Conservation (phyloP, 768 basidiomycete genomes). For the Amanita muscaria region DNA sequence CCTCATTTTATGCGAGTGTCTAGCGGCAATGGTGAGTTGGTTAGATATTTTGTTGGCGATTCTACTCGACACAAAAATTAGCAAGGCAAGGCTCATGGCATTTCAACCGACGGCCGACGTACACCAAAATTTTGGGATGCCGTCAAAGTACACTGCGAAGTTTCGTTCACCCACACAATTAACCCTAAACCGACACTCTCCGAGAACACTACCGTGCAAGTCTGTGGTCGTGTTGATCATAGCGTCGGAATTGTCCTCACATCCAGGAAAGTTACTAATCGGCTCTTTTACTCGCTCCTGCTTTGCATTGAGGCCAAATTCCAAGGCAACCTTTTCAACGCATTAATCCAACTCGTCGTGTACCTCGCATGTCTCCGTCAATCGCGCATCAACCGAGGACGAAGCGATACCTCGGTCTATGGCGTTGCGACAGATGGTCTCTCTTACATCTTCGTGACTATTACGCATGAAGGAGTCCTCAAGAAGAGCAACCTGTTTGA, state of each 20-base stretch:
- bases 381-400: constrained; percentile 11
- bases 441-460: too few species aligned
- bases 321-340: constrained; percentile 4
- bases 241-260: neutral
- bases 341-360: constrained; percentile 13
- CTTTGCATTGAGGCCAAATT: constrained; percentile 12
- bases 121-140: constrained; percentile 11
- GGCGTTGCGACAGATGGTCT: constrained; percentile 13
- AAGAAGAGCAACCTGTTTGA: constrained; percentile 12
- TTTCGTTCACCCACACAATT: constrained; percentile 12
- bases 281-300: constrained; percentile 12
- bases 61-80: neutral
- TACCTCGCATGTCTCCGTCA: constrained; percentile 14
- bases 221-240: neutral
- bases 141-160: constrained; percentile 14
- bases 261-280: neutral
- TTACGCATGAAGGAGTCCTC: too few species aligned
- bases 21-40: too few species aligned
- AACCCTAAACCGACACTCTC: too few species aligned
- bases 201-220: neutral
- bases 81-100: neutral
- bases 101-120: constrained; percentile 6
- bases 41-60: constrained; percentile 8
- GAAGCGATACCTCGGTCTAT: constrained; percentile 14
- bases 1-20: constrained; percentile 11